Percentiles rank a stretch among this genome's conserved stretches.
Evolutionary conservation across 1,284 basidiomycete genomes (phyloP).

Genomic region (Microbotryum scabiosae): DNA sequence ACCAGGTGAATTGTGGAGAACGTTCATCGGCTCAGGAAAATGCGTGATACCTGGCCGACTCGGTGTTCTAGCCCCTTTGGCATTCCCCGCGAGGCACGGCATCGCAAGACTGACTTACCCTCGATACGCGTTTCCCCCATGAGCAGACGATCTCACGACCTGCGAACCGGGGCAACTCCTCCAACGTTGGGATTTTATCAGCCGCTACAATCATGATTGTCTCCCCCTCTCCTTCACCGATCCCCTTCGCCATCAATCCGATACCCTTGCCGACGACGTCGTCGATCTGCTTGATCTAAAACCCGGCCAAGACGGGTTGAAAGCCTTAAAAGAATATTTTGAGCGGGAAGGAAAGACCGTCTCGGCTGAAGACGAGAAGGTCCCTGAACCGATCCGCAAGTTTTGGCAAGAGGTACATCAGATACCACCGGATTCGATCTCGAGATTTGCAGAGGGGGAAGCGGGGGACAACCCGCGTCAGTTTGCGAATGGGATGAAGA

Average conservation of each 20-base stretch:
- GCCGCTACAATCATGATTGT: neutral
- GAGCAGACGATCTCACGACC: constrained; percentile 1
- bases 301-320: constrained; percentile 24
- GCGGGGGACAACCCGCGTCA: constrained; percentile 1
- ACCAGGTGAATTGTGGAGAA: no score
- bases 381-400: constrained; percentile 2
- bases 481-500: neutral
- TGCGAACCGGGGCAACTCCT: constrained; percentile 1
- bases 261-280: constrained; percentile 23
- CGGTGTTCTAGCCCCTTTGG: no score
- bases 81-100: no score
- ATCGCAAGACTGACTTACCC: no score
- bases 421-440: constrained; percentile 14
- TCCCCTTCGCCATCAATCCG: constrained; percentile 20
- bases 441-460: neutral
- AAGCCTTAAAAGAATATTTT: constrained; percentile 17
- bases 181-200: constrained; percentile 17
- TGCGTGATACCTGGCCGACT: no score
- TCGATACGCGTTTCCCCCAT: neutral
- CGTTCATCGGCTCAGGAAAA: no score
- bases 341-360: constrained; percentile 1
- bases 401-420: constrained; percentile 27
- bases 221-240: constrained; percentile 7
- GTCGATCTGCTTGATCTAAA: constrained; percentile 25
- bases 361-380: neutral